These are phyloP conservation scores for Yamadazyma sp. DNA, from an alignment of 805 yeast species.

Conservation along the genomic window DNA sequence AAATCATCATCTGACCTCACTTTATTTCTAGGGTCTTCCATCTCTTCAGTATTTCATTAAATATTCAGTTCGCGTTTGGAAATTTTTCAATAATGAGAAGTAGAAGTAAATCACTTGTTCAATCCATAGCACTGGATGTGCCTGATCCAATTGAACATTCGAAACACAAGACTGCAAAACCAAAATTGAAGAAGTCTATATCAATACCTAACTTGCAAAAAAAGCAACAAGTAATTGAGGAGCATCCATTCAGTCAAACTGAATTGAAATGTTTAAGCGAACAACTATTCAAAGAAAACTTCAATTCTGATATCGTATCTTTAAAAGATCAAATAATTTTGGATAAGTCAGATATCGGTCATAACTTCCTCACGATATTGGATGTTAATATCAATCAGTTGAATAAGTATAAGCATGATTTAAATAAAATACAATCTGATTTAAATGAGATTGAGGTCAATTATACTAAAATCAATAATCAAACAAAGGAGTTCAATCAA, in stretches of 20 bases:
- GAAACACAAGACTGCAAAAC: slow-evolving; percentile 2
- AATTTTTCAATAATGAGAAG: slow-evolving; percentile 28
- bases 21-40: slow-evolving; percentile 31
- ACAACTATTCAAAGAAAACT: slow-evolving; percentile 1
- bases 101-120: slow-evolving; percentile 62
- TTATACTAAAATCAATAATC: slow-evolving; percentile 56
- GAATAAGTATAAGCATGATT: slow-evolving; percentile 9
- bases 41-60: background rate
- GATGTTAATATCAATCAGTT: slow-evolving; percentile 3
- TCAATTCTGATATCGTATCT: background rate
- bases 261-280: slow-evolving; percentile 5
- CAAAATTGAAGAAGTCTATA: slow-evolving; percentile 10
- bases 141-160: slow-evolving; percentile 22
- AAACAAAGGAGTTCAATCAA: slow-evolving; percentile 62
- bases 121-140: slow-evolving; percentile 53
- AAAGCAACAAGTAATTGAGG: background rate
- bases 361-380: slow-evolving; percentile 3
- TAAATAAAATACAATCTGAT: slow-evolving; percentile 33
- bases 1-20: slow-evolving; percentile 26
- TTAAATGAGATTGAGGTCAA: slow-evolving; percentile 48
- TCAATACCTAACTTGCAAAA: slow-evolving; percentile 8
- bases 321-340: background rate
- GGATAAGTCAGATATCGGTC: background rate
- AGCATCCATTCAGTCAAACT: slow-evolving; percentile 15
- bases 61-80: too few relatives aligned